Percentiles rank a stretch among this genome's conserved stretches.
phyloP scores from a whole-genome alignment of 2,329 filamentous ascomycete species.

The Fusarium nodosum region DNA sequence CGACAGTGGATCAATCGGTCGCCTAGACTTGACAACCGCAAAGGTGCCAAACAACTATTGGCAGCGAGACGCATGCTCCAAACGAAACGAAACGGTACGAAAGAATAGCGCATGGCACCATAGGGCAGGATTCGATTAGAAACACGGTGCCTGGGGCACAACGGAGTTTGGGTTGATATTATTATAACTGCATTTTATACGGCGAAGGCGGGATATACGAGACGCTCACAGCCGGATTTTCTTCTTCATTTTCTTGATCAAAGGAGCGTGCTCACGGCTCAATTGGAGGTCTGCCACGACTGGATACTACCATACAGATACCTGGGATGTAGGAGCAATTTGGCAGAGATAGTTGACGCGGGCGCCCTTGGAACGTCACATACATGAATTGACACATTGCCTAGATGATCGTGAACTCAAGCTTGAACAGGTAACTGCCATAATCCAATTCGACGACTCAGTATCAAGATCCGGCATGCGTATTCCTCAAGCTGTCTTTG shows the following conservation, averaged over 20 bases:
- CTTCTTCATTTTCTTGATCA: constrained; percentile 11
- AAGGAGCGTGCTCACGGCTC: constrained; percentile 18
- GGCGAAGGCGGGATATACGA: constrained; percentile 47
- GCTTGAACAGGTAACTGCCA: neutral
- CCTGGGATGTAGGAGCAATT: constrained; percentile 38
- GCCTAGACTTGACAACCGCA: constrained; percentile 11
- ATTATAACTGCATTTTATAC: constrained; percentile 36
- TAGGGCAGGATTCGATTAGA: constrained; percentile 12
- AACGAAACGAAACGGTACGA: constrained; percentile 8
- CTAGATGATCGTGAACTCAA: constrained; percentile 5
- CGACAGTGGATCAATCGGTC: constrained; percentile 46
- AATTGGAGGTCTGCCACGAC: constrained; percentile 21
- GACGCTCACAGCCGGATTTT: constrained; percentile 39
- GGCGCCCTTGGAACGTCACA: constrained; percentile 27
- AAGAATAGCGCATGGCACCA: constrained; percentile 1
- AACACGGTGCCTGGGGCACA: constrained; percentile 22
- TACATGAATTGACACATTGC: constrained; percentile 42
- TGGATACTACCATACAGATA: constrained; percentile 44
- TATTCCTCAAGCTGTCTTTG: neutral
- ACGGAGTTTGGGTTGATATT: constrained; percentile 38
- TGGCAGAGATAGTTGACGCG: constrained; percentile 22
- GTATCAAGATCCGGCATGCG: neutral
- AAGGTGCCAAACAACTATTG: neutral
- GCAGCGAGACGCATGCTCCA: constrained; percentile 2
- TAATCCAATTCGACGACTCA: neutral